Percentiles rank a stretch among this genome's conserved stretches.
Conservation (phyloP, 2,329 filamentous ascomycete species). For the Pyrenophora teres region DNA sequence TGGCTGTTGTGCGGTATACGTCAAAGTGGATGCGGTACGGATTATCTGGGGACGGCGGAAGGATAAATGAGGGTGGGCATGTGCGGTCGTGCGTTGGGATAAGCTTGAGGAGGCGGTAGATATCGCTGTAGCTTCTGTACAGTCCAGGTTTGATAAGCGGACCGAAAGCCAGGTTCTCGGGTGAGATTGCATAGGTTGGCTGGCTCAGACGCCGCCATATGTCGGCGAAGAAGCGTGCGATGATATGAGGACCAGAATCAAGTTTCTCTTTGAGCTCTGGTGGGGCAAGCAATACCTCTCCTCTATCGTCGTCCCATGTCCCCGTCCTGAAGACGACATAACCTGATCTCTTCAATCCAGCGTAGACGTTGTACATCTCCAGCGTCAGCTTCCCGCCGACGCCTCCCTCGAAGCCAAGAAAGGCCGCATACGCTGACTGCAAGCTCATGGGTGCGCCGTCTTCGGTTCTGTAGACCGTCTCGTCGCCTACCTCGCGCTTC, state of each 20-base stretch:
- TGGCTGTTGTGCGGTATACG: conserved; percentile 73
- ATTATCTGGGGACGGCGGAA: conserved; percentile 43
- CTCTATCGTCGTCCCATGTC: conserved; percentile 48
- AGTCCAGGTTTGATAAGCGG: conserved; percentile 59
- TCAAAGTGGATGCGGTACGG: conserved; percentile 78
- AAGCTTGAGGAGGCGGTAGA: conserved; percentile 77
- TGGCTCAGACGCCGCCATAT: conserved; percentile 41
- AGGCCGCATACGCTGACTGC: conserved; percentile 84
- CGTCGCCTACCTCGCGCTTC: conserved; percentile 37
- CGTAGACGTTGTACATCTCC: conserved; percentile 86
- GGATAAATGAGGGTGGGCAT: conserved; percentile 40
- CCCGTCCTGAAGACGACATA: conserved; percentile 79
- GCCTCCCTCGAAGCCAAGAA: conserved; percentile 71
- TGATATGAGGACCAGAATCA: conserved; percentile 22
- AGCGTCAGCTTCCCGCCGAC: conserved; percentile 61
- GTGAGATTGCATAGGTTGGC: conserved; percentile 21
- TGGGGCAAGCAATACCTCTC: conserved; percentile 17
- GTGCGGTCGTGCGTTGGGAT: conserved; percentile 72
- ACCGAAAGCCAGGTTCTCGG: conserved; percentile 44
- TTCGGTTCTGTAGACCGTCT: conserved; percentile 49
- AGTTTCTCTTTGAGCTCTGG: conserved; percentile 8
- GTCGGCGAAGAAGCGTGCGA: conserved; percentile 44
- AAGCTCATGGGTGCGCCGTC: conserved; percentile 81
- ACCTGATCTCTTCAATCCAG: conserved; percentile 79
- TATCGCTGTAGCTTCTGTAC: conserved; percentile 62